Evolutionary conservation across 129 eudicot genomes (phyloP), one percentile per base, ranked within the genome.

Genomic region (Centrapalus pauciflorus): DNA sequence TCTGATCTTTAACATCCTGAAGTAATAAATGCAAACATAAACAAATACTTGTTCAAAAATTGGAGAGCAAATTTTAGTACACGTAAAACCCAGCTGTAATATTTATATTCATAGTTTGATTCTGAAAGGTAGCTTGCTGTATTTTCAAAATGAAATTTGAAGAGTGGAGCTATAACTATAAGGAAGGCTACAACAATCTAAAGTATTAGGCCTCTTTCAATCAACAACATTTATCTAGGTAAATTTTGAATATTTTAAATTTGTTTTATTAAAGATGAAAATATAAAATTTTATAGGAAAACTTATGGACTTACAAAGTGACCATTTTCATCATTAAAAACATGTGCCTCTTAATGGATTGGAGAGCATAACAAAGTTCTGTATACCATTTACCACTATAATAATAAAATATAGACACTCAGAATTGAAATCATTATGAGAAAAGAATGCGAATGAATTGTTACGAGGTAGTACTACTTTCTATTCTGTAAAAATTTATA

Each of bases 1-100:
- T 76, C 56, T 83, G 89, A 66, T 86, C 97, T 75, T 82, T 84
- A 29, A 80, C 80, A 71, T 78, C 90, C 97, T 94, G 83, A 73
- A 67, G 23, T 30, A 40, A 23, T 46, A 56, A 19, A 34, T 45
- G 41, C 54, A 74, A 45, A 30, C 10, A 34, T 56, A 45, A 30
- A 12, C 32, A 34, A 13, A 41, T 57, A 66, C 55, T 10, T 40
- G 66, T 30, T 64, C 41, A 58, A 55, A 55, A 25, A 27, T 27
- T 16, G 28, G 21, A 59, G 23, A 23, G 8, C 14, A 4, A 20
- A 27, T 29, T 55, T 14, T 56, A 43, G 25, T 29, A 20, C 20
- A 29, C 9, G 40, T 24, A 41, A 13, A n/a, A 3, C 37, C 30
- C 55, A 24, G 26, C 48, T 25, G 41, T 63, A 43, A n/a, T n/a